These are phyloP conservation scores for Tuber microsphaerosporum DNA, from an alignment of 495 filamentous ascomycete species.

Conservation along the genomic window DNA sequence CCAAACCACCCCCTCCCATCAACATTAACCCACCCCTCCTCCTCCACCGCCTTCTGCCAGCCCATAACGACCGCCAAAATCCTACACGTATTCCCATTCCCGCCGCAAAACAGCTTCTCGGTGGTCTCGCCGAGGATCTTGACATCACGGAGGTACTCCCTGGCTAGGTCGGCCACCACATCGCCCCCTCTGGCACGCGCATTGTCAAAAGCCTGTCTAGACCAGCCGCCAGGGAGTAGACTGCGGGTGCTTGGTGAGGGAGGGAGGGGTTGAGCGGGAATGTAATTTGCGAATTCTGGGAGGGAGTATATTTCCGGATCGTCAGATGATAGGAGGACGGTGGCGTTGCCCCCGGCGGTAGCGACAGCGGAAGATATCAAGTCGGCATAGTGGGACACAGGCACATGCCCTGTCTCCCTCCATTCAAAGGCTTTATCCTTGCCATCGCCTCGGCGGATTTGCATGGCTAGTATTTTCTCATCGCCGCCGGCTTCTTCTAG, in stretches of 20 bases:
- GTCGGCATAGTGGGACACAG: conserved; percentile 54
- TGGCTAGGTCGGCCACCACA: conserved; percentile 54
- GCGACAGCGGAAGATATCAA: conserved; percentile 16
- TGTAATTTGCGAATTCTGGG: conserved; percentile 49
- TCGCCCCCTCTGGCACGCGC: background rate
- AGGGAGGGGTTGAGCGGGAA: conserved; percentile 50
- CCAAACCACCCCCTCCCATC: conserved; percentile 56
- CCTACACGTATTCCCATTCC: conserved; percentile 56
- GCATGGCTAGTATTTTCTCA: conserved; percentile 56
- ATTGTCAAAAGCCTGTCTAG: background rate
- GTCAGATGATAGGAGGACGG: conserved; percentile 59
- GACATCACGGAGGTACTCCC: conserved; percentile 66
- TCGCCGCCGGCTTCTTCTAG: conserved; percentile 25
- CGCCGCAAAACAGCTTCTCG: conserved; percentile 23
- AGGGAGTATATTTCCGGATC: conserved; percentile 60
- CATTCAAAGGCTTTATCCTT: conserved; percentile 54
- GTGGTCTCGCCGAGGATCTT: conserved; percentile 52
- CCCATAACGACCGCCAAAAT: conserved; percentile 71
- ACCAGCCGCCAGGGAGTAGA: background rate
- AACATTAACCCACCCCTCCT: conserved; percentile 60
- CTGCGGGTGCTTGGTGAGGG: background rate
- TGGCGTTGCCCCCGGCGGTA: background rate
- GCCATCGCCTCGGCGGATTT: conserved; percentile 65
- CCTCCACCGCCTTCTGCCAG: conserved; percentile 58
- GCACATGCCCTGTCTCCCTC: conserved; percentile 62